Percentiles rank a stretch among this genome's conserved stretches.
These are phyloP conservation scores for Trichoderma semiorbis DNA, from an alignment of 2,329 filamentous ascomycete genomes.

Conservation along the genomic window DNA sequence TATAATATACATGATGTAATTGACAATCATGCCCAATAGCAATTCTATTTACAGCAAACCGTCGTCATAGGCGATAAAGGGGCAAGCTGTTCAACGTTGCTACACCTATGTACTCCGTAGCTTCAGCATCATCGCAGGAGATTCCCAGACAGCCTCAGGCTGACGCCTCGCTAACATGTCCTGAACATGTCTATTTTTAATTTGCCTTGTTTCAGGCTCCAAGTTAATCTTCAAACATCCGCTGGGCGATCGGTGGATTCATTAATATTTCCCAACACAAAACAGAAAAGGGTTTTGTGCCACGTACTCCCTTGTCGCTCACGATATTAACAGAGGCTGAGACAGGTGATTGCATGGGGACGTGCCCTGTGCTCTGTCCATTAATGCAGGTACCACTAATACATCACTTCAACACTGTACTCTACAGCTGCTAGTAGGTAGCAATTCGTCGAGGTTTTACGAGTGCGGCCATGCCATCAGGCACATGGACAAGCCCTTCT, in stretches of 20 bases:
- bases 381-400: background rate
- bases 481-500: background rate
- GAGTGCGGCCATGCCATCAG: background rate
- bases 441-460: background rate
- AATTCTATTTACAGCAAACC: background rate
- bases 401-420: background rate
- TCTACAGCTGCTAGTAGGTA: background rate
- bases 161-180: constrained; percentile 1
- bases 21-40: background rate
- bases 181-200: constrained; percentile 15
- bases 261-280: constrained; percentile 7
- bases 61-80: background rate
- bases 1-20: background rate
- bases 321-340: constrained; percentile 14
- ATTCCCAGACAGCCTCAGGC: background rate
- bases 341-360: constrained; percentile 11
- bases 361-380: background rate
- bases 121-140: background rate
- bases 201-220: constrained; percentile 9
- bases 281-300: constrained; percentile 1
- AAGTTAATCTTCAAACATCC: constrained; percentile 8
- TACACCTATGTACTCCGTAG: background rate
- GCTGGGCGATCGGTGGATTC: constrained; percentile 13
- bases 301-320: constrained; percentile 12
- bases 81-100: background rate